These are phyloP conservation scores for Coemansia sp. DNA, from an alignment of 192 early-diverging fungal genomes.

Conservation along the genomic window DNA sequence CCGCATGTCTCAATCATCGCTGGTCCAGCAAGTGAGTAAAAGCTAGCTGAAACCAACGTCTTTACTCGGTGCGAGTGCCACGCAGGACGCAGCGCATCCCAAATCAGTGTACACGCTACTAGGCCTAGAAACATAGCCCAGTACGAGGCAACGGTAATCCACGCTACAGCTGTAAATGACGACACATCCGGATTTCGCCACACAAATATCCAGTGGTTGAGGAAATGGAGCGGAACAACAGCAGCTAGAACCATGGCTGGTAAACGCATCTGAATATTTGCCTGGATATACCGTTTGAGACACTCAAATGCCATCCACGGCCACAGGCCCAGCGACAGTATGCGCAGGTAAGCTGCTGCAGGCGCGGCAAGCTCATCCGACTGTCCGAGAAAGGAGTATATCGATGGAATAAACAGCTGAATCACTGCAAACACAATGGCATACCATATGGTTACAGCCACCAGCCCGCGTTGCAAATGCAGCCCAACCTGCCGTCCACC, in stretches of 20 bases:
- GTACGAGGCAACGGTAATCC: constrained; percentile 77
- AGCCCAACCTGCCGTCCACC: constrained; percentile 64
- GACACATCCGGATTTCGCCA: constrained; percentile 61
- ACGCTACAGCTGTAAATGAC: constrained; percentile 78
- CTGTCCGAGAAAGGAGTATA: constrained; percentile 74
- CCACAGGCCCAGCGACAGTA: constrained; percentile 73
- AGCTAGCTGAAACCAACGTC: constrained; percentile 23
- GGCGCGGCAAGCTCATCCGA: constrained; percentile 68
- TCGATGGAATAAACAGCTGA: constrained; percentile 65
- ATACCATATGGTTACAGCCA: constrained; percentile 66
- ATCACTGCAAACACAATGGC: constrained; percentile 70
- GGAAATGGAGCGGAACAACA: constrained; percentile 43
- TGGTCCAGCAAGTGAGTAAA: constrained; percentile 66
- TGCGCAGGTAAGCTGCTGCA: constrained; percentile 66
- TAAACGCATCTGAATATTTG: constrained; percentile 82
- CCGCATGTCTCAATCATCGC: constrained; percentile 73
- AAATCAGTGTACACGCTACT: constrained; percentile 60
- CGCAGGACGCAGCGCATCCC: constrained; percentile 56
- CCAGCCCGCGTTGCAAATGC: constrained; percentile 74
- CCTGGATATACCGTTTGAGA: constrained; percentile 82
- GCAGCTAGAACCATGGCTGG: constrained; percentile 36
- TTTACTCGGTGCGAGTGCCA: constrained; percentile 63
- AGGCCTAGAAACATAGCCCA: constrained; percentile 71
- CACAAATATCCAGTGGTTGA: constrained; percentile 80
- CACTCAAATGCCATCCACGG: constrained; percentile 84